Conservation (phyloP, 202 grass and related monocot species). For the Dendrocalamus latiflorus region DNA sequence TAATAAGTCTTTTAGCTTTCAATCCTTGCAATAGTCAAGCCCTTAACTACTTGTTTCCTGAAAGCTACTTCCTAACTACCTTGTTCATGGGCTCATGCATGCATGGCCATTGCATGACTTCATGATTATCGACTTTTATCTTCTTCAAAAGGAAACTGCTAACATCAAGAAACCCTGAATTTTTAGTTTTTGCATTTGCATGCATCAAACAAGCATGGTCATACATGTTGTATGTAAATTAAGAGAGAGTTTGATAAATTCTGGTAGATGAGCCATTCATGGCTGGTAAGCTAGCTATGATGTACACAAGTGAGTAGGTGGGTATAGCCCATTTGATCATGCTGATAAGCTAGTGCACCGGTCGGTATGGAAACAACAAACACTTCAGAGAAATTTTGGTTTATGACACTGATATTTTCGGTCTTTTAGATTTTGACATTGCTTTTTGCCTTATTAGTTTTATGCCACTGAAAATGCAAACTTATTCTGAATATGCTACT, state of each 20-base stretch:
- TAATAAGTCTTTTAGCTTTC: constrained; percentile 30
- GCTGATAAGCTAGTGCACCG: constrained; percentile 33
- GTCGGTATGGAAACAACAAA: constrained; percentile 25
- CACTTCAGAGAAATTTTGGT: too few relatives aligned
- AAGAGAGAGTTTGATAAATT: constrained; percentile 6
- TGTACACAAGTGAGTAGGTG: constrained; percentile 26
- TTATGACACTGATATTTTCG: too few relatives aligned
- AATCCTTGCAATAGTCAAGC: constrained; percentile 38
- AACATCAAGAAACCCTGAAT: not conserved
- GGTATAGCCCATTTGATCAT: constrained; percentile 36
- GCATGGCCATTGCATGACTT: constrained; percentile 4
- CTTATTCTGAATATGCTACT: too few relatives aligned
- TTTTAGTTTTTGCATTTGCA: not conserved
- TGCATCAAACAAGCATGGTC: not conserved
- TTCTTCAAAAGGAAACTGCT: not conserved
- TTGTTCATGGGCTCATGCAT: constrained; percentile 26
- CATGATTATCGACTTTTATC: constrained; percentile 20
- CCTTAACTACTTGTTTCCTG: constrained; percentile 39
- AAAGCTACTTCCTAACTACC: constrained; percentile 45
- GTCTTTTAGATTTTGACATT: too few relatives aligned
- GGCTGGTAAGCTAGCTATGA: constrained; percentile 10
- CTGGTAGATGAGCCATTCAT: not conserved
- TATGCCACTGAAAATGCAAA: too few relatives aligned
- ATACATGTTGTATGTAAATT: not conserved
- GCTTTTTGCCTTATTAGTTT: too few relatives aligned